phyloP scores from a whole-genome alignment of 768 basidiomycete species.

The Panellus pusillus region DNA sequence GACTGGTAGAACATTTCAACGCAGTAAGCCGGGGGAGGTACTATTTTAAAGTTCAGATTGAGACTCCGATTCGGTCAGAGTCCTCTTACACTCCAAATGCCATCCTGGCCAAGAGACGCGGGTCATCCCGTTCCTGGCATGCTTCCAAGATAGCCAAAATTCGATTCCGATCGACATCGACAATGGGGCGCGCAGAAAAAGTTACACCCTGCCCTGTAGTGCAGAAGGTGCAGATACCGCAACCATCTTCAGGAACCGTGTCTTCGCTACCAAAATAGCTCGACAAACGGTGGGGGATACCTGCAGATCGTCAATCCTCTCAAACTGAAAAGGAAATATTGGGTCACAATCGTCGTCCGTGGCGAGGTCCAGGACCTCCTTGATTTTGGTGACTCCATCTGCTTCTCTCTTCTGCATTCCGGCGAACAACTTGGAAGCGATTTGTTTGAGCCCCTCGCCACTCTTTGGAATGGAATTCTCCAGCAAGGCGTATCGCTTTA shows the following conservation, averaged over 20 bases:
- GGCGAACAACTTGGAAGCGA: constrained; percentile 34
- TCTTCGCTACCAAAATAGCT: constrained; percentile 44
- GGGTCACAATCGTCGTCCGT: constrained; percentile 36
- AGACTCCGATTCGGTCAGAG: too few relatives aligned
- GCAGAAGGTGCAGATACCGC: constrained; percentile 46
- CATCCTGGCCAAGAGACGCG: constrained; percentile 48
- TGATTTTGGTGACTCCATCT: constrained; percentile 38
- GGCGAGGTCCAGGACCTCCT: constrained; percentile 38
- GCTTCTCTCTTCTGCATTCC: constrained; percentile 43
- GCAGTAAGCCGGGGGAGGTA: constrained; percentile 39
- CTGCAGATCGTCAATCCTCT: constrained; percentile 23
- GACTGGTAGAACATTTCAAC: constrained; percentile 39
- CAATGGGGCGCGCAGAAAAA: constrained; percentile 27
- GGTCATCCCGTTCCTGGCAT: constrained; percentile 49
- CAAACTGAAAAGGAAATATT: constrained; percentile 2
- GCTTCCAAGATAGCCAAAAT: constrained; percentile 38
- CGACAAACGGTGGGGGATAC: constrained; percentile 42
- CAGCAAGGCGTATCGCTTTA: constrained; percentile 36
- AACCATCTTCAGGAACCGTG: constrained; percentile 40
- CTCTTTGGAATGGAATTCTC: constrained; percentile 34
- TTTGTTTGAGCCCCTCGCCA: constrained; percentile 30
- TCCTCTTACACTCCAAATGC: constrained; percentile 43
- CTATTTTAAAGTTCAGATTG: neutral
- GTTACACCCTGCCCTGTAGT: constrained; percentile 31
- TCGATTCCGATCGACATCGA: constrained; percentile 28